A percentile compares a stretch with the other conserved stretches of the same genome.
These are phyloP conservation scores for Hypoxylon sp. DNA, from an alignment of 2,329 filamentous ascomycete genomes.

Conservation along the genomic window DNA sequence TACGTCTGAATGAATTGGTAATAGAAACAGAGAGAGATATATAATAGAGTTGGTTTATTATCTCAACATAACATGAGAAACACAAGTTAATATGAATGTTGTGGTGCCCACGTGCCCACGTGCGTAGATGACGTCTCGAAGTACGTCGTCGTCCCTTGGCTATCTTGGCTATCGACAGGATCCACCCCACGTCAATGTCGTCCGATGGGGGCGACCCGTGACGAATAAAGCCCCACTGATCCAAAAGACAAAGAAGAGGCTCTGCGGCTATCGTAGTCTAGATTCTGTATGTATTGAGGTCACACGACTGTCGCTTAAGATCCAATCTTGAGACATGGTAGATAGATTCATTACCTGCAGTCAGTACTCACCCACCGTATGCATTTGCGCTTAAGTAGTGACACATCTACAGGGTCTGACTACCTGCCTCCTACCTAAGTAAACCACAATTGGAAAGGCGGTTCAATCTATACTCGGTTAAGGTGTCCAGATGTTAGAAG, in stretches of 20 bases:
- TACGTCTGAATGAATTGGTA: constrained; percentile 15
- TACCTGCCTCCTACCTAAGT: too few species aligned
- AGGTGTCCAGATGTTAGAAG: too few species aligned
- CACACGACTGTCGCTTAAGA: not conserved
- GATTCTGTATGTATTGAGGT: not conserved
- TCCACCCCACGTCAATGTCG: not conserved
- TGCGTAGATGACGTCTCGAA: constrained; percentile 7
- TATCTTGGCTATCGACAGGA: constrained; percentile 12
- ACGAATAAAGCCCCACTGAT: not conserved
- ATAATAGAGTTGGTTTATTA: constrained; percentile 14
- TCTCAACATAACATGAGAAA: not conserved
- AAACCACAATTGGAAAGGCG: too few species aligned
- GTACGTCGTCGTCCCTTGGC: not conserved
- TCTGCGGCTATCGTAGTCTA: not conserved
- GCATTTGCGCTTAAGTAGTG: too few species aligned
- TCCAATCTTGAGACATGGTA: not conserved
- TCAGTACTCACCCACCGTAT: too few species aligned
- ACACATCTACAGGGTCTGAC: too few species aligned
- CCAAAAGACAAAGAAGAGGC: not conserved
- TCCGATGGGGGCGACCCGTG: not conserved
- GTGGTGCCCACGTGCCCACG: not conserved
- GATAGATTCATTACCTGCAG: too few species aligned
- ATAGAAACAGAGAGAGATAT: constrained; percentile 15
- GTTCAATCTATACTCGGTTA: too few species aligned
- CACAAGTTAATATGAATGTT: not conserved